Evolutionary conservation across 2,329 filamentous ascomycete species (phyloP).

Genomic region (Fusarium coicis): DNA sequence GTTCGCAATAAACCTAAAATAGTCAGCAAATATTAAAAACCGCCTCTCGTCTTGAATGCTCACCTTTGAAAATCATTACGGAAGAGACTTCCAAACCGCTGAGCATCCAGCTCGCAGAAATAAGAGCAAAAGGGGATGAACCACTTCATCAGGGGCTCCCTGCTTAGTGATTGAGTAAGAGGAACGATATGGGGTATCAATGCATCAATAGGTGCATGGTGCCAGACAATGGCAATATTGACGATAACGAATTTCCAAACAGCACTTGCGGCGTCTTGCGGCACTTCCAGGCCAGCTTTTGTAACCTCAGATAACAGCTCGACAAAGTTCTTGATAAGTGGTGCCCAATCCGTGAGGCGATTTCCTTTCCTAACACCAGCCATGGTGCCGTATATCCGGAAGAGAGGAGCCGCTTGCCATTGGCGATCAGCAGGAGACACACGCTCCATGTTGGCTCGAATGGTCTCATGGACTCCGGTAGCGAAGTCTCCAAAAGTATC

Average conservation of each 20-base stretch:
- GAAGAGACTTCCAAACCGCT: conserved; percentile 82
- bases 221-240: conserved; percentile 73
- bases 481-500: conserved; percentile 79
- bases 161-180: conserved; percentile 72
- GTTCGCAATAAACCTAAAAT: conserved; percentile 74
- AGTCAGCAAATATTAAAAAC: conserved; percentile 26
- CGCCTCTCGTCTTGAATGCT: conserved; percentile 38
- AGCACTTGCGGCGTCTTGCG: conserved; percentile 51
- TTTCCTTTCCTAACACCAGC: conserved; percentile 85
- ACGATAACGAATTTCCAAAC: conserved; percentile 70
- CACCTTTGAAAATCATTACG: conserved; percentile 84
- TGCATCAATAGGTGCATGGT: conserved; percentile 81
- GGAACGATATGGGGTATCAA: conserved; percentile 76
- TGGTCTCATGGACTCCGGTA: conserved; percentile 67
- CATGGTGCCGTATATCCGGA: conserved; percentile 73
- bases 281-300: conserved; percentile 50
- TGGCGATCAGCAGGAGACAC: conserved; percentile 23
- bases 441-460: conserved; percentile 51
- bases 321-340: conserved; percentile 67
- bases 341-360: conserved; percentile 78
- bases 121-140: conserved; percentile 90
- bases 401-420: conserved; percentile 59
- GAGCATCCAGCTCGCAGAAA: conserved; percentile 77
- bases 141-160: conserved; percentile 72
- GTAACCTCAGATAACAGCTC: conserved; percentile 62